Percentiles rank a stretch among this genome's conserved stretches.
These are phyloP conservation scores for Eucalyptus pumila DNA, from an alignment of 345 rosid genomes.

Conservation along the genomic window DNA sequence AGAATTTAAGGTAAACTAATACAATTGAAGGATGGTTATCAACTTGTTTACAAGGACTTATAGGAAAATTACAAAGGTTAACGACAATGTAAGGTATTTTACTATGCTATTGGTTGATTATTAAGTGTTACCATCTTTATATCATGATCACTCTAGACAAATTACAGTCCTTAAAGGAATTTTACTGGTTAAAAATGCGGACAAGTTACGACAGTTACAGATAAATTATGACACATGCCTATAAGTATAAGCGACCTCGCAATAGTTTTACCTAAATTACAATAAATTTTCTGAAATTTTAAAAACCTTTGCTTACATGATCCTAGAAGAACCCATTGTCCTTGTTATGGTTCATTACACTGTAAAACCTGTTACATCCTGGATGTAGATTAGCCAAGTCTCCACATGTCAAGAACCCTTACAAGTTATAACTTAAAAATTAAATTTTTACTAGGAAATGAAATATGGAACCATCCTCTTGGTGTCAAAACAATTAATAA, in stretches of 20 bases:
- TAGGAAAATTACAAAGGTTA: not conserved
- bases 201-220: not conserved
- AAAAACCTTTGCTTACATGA: not conserved
- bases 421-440: not conserved
- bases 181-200: not conserved
- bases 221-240: not conserved
- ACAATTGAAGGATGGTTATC: not conserved
- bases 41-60: not conserved
- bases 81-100: not conserved
- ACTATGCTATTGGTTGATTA: not conserved
- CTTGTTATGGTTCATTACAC: not conserved
- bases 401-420: not conserved
- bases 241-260: not conserved
- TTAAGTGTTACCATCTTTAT: not conserved
- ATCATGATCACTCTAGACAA: not conserved
- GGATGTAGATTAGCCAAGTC: not conserved
- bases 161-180: not conserved
- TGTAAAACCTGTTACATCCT: not conserved
- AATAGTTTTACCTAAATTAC: not conserved
- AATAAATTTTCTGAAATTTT: not conserved
- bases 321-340: not conserved
- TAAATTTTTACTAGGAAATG: not conserved
- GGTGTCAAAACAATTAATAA: not conserved
- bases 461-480: not conserved
- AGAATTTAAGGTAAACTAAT: not conserved